phyloP scores from a whole-genome alignment of 306 rosid species.

The Malus asiatica region DNA sequence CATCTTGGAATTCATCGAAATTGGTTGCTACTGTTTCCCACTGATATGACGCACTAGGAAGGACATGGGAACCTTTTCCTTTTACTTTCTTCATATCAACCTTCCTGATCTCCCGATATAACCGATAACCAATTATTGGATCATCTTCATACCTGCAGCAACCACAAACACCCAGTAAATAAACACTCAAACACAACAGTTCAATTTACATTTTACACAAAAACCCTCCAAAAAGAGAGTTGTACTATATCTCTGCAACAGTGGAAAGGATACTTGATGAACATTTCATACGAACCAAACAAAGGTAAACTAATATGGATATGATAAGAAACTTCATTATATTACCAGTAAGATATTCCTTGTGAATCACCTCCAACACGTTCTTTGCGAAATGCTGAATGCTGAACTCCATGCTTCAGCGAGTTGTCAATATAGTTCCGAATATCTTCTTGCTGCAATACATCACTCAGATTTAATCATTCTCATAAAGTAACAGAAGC shows the following conservation, averaged over 20 bases:
- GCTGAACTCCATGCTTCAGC: constrained; percentile 72
- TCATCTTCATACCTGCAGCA: constrained; percentile 96
- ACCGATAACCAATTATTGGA: constrained; percentile 76
- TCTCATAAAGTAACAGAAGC: constrained; percentile 11
- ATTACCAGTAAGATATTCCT: constrained; percentile 91
- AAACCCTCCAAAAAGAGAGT: constrained; percentile 8
- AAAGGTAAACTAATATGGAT: background rate
- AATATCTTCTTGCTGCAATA: constrained; percentile 97
- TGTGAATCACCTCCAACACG: constrained; percentile 95
- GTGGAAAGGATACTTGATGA: background rate
- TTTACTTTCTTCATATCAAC: constrained; percentile 71
- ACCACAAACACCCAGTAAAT: constrained; percentile 23
- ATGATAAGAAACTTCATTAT: constrained; percentile 18
- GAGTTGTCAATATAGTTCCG: constrained; percentile 84
- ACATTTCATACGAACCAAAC: background rate
- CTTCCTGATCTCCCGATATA: constrained; percentile 85
- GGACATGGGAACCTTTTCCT: constrained; percentile 69
- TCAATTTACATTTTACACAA: background rate
- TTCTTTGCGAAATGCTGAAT: constrained; percentile 92
- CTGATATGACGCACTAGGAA: constrained; percentile 51
- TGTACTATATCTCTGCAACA: constrained; percentile 6
- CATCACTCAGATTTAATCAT: constrained; percentile 26
- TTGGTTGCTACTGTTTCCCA: constrained; percentile 94
- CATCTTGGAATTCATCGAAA: constrained; percentile 91
- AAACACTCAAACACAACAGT: constrained; percentile 15